Conservation (phyloP, 257 asterid genomes). For the Solanum medicagineum region DNA sequence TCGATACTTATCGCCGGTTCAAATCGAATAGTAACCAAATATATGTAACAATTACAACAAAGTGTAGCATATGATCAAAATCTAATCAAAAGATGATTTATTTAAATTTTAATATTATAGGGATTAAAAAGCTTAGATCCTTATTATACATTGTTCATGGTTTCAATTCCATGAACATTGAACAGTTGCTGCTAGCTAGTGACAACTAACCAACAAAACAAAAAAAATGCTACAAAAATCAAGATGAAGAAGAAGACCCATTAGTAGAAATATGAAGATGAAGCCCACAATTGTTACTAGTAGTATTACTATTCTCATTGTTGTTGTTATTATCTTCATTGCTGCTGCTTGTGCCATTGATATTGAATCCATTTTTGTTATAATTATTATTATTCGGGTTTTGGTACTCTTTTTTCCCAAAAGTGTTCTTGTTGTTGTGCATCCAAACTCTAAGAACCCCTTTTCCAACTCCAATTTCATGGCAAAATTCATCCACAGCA, state of each 20-base stretch:
- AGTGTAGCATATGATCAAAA: no score
- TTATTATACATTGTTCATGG: background rate
- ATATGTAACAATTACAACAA: no score
- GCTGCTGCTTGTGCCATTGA: background rate
- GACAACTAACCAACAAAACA: background rate
- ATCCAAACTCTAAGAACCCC: constrained; percentile 36
- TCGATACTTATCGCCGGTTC: no score
- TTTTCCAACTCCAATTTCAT: constrained; percentile 19
- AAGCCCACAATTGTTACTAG: background rate
- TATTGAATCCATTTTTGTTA: background rate
- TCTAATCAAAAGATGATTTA: no score
- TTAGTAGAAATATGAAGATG: constrained; percentile 5
- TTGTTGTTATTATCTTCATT: background rate
- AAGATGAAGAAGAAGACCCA: constrained; percentile 16
- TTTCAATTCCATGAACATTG: background rate
- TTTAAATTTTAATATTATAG: no score
- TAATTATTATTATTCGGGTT: background rate
- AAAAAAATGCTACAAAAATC: background rate
- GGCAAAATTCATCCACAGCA: constrained; percentile 11
- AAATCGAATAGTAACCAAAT: no score
- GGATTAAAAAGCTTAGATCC: background rate
- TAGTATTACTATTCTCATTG: background rate
- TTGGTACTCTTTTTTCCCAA: background rate
- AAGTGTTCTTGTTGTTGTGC: constrained; percentile 31
- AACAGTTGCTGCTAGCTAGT: background rate